These are phyloP conservation scores for Castanea mollissima DNA, from an alignment of 306 rosid species.

Conservation along the genomic window DNA sequence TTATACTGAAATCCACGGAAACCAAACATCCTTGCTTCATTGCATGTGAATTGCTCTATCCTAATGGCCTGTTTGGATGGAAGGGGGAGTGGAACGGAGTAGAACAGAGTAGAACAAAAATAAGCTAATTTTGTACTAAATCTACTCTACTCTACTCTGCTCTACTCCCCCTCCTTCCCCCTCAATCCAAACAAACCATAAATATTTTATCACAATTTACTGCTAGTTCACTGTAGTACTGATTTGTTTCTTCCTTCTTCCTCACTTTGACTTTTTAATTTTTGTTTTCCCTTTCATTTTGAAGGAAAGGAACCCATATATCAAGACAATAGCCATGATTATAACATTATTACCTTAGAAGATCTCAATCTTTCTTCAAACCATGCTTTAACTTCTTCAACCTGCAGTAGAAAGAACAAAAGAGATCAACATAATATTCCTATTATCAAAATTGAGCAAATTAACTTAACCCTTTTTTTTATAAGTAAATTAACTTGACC, in stretches of 20 bases:
- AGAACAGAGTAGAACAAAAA: no score
- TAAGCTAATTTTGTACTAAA: no score
- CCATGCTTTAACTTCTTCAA: conserved; percentile 77
- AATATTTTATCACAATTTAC: conserved; percentile 4
- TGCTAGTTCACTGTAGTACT: neutral
- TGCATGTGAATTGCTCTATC: conserved; percentile 10
- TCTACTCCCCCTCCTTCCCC: no score
- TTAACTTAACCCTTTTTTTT: conserved; percentile 59
- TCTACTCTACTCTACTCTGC: no score
- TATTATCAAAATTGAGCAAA: conserved; percentile 15
- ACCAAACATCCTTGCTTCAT: neutral
- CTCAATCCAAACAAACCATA: no score
- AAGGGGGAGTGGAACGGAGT: no score
- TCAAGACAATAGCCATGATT: neutral
- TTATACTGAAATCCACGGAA: neutral
- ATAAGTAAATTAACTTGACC: conserved; percentile 36
- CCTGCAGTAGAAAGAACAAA: conserved; percentile 43
- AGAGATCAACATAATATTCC: conserved; percentile 12
- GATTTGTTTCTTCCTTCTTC: neutral
- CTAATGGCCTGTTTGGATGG: neutral
- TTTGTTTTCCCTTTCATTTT: neutral
- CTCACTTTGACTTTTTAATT: neutral
- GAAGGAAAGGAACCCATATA: neutral
- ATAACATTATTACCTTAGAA: conserved; percentile 52
- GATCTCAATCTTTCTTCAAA: conserved; percentile 71